Evolutionary conservation across 306 rosid species (phyloP).

Genomic region (Corylus americana): DNA sequence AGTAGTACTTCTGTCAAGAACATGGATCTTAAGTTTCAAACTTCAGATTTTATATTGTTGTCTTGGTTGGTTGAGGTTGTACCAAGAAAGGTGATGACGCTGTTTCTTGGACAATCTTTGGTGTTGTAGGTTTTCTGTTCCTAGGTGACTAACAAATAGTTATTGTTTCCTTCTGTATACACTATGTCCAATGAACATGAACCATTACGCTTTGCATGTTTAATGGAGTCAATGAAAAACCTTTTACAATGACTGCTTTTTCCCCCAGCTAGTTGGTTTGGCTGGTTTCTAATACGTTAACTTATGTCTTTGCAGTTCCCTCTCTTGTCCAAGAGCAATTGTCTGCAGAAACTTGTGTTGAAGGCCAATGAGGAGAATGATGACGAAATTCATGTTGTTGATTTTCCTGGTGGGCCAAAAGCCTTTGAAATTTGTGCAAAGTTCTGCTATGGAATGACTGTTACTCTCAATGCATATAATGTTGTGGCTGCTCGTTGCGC

Average conservation of each 20-base stretch:
- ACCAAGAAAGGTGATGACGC: background rate
- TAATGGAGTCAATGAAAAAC: background rate
- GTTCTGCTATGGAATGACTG: slow-evolving; percentile 96
- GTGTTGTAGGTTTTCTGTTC: background rate
- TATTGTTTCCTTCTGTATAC: background rate
- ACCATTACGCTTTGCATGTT: background rate
- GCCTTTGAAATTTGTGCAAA: slow-evolving; percentile 94
- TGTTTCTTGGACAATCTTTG: background rate
- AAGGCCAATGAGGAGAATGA: slow-evolving; percentile 63
- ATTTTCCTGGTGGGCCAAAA: slow-evolving; percentile 92
- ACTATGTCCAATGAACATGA: background rate
- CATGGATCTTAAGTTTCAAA: background rate
- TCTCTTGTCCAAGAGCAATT: slow-evolving; percentile 84
- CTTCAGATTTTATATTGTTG: background rate
- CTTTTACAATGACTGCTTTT: background rate
- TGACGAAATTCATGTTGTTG: slow-evolving; percentile 64
- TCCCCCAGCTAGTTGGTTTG: slow-evolving; percentile 8
- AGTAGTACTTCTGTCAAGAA: background rate
- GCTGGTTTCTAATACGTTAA: slow-evolving; percentile 1
- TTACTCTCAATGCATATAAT: slow-evolving; percentile 91
- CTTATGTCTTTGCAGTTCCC: slow-evolving; percentile 65
- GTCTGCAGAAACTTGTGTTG: slow-evolving; percentile 57
- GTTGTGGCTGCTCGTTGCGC: slow-evolving; percentile 98
- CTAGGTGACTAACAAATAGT: background rate
- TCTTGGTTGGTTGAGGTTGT: background rate